phyloP scores from a whole-genome alignment of 176 grass and related monocot genomes.

The Oryza officinalis region DNA sequence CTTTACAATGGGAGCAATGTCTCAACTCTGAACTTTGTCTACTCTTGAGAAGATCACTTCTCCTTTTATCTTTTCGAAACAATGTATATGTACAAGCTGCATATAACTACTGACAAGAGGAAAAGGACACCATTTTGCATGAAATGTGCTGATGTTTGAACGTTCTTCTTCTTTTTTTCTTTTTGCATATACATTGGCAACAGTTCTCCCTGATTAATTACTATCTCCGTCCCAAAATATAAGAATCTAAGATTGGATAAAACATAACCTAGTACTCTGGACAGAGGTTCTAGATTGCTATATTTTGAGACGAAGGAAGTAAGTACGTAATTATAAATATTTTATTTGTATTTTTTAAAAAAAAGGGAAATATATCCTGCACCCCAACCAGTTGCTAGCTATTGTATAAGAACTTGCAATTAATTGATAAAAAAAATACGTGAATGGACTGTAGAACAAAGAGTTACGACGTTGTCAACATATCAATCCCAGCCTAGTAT shows the following conservation, averaged over 20 bases:
- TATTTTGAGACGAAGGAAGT: too few species aligned
- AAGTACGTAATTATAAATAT: not conserved
- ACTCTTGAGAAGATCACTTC: not conserved
- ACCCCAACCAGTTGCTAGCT: not conserved
- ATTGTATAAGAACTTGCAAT: not conserved
- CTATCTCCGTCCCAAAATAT: too few species aligned
- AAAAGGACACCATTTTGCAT: conserved; percentile 17
- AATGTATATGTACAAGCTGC: not conserved
- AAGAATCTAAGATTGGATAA: too few species aligned
- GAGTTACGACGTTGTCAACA: not conserved
- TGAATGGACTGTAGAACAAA: not conserved
- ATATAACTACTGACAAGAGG: conserved; percentile 15
- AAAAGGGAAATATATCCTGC: not conserved
- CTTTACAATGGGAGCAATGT: not conserved
- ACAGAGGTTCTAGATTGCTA: too few species aligned
- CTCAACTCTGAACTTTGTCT: not conserved
- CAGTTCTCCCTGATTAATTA: not conserved
- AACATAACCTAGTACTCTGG: too few species aligned
- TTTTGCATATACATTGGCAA: conserved; percentile 12
- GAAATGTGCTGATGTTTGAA: conserved; percentile 28
- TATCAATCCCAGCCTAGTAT: not conserved
- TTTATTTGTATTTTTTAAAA: not conserved
- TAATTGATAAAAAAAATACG: not conserved
- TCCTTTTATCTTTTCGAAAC: not conserved
- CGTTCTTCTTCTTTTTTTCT: conserved; percentile 26